Conservation (phyloP, 139 green algal species). For the Parachlorella kessleri region DNA sequence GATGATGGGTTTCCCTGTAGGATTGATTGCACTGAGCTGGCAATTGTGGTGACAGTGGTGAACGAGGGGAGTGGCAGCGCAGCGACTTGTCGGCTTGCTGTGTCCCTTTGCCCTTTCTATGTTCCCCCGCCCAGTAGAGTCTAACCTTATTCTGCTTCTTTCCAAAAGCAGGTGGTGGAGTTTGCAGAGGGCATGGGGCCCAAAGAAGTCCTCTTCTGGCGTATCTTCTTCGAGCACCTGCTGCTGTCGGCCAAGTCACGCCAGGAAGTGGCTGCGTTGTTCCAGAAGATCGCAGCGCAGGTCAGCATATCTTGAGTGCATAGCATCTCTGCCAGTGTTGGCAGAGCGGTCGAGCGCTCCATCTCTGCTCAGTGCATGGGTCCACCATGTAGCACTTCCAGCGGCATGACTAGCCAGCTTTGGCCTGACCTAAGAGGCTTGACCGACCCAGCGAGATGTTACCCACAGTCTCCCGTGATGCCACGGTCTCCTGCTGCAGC, state of each 20-base stretch:
- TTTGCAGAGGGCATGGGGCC: constrained; percentile 33
- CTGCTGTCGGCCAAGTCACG: constrained; percentile 38
- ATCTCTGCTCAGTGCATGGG: no score
- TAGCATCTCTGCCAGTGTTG: constrained; percentile 20
- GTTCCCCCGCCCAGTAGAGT: no score
- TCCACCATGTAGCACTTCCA: background rate
- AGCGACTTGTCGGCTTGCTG: no score
- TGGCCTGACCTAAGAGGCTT: background rate
- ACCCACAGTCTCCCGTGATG: background rate
- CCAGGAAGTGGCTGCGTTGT: constrained; percentile 26
- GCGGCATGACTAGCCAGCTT: background rate
- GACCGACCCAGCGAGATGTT: background rate
- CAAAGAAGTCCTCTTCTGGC: constrained; percentile 58
- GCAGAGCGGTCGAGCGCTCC: background rate
- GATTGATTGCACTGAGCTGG: no score
- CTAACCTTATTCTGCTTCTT: no score
- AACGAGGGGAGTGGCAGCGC: no score
- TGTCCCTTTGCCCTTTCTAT: no score
- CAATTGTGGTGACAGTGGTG: no score
- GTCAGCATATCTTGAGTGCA: no score
- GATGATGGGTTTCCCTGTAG: no score
- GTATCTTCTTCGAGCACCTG: constrained; percentile 61
- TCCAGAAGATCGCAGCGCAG: constrained; percentile 28
- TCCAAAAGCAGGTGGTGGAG: constrained; percentile 56
- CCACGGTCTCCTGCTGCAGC: background rate